Evolutionary conservation across 345 rosid genomes (phyloP).

Genomic region (Acer saccharum): DNA sequence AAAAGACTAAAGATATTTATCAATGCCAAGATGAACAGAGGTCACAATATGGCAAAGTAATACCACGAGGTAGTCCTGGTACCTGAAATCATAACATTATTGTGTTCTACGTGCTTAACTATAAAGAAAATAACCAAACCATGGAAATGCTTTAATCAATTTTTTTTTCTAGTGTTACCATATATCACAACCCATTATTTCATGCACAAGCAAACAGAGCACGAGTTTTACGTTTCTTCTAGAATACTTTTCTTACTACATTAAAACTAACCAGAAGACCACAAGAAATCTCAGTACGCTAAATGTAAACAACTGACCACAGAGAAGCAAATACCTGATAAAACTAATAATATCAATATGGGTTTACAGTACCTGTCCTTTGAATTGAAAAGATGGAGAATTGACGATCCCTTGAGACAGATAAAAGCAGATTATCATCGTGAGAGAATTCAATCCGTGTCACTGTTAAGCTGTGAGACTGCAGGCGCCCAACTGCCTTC

Average conservation of each 20-base stretch:
- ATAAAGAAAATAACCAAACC: background rate
- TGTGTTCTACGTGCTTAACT: background rate
- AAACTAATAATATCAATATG: background rate
- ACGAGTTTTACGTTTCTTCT: background rate
- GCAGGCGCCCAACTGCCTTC: slow-evolving; percentile 83
- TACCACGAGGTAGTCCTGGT: background rate
- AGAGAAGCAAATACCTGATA: background rate
- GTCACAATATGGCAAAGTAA: background rate
- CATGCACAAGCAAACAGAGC: background rate
- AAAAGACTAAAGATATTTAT: background rate
- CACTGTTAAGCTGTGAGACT: slow-evolving; percentile 92
- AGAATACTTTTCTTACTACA: background rate
- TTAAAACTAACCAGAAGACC: background rate
- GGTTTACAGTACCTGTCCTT: slow-evolving; percentile 49
- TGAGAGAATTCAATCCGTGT: slow-evolving; percentile 88
- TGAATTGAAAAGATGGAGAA: slow-evolving; percentile 76
- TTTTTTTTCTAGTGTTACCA: background rate
- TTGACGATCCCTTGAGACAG: slow-evolving; percentile 96
- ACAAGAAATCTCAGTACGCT: background rate
- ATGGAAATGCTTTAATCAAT: background rate
- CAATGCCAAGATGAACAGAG: background rate
- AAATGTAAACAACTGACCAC: slow-evolving; percentile 1
- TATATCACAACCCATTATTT: background rate
- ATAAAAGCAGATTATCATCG: slow-evolving; percentile 71
- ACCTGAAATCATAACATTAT: background rate